Conservation (phyloP, 1,284 basidiomycete species). For the Golubevia sp. region DNA sequence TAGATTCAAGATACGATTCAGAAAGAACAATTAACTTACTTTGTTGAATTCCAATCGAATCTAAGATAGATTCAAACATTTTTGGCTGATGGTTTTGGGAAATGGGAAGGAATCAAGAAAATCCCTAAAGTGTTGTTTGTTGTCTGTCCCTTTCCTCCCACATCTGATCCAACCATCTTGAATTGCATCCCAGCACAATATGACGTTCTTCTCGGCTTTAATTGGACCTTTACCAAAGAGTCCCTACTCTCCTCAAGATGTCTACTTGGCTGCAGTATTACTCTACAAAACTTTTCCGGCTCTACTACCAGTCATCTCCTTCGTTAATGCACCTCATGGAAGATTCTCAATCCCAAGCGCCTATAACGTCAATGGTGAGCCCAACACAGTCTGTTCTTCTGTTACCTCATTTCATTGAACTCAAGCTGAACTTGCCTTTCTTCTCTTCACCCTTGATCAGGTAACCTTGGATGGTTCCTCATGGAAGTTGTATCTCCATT, state of each 20-base stretch:
- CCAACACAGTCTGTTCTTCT: neutral
- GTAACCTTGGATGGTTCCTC: constrained; percentile 73
- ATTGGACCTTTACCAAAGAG: constrained; percentile 19
- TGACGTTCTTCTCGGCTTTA: neutral
- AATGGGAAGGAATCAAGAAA: too few relatives aligned
- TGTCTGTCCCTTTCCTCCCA: too few relatives aligned
- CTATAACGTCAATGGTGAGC: constrained; percentile 68
- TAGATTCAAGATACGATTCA: too few relatives aligned
- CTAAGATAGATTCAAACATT: too few relatives aligned
- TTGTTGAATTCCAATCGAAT: too few relatives aligned
- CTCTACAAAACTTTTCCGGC: constrained; percentile 63
- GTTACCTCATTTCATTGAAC: neutral
- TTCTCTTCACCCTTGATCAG: constrained; percentile 64
- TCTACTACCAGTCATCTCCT: constrained; percentile 63
- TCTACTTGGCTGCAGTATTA: constrained; percentile 41
- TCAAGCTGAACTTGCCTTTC: neutral
- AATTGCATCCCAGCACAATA: too few relatives aligned
- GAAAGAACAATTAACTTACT: too few relatives aligned
- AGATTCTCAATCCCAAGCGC: constrained; percentile 69
- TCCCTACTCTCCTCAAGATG: constrained; percentile 28
- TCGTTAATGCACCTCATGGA: constrained; percentile 76
- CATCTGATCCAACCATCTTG: too few relatives aligned
- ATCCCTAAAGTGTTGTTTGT: too few relatives aligned
- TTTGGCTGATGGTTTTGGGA: too few relatives aligned
- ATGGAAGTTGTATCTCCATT: constrained; percentile 84